These are phyloP conservation scores for Candida sakaeoensis DNA, from an alignment of 805 yeast genomes.

Conservation along the genomic window DNA sequence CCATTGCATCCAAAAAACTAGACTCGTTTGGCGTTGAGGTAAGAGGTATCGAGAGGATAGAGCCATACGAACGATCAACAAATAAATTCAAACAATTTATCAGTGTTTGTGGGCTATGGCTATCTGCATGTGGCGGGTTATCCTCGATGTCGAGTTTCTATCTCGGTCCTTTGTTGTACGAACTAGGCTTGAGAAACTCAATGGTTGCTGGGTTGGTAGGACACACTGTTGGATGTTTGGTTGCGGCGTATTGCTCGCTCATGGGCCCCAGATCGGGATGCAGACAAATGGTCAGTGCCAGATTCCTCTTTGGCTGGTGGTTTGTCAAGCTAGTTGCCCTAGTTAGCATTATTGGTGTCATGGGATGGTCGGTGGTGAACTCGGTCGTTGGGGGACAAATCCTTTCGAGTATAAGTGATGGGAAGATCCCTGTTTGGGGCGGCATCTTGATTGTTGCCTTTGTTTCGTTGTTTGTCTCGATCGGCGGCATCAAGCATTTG, in stretches of 20 bases:
- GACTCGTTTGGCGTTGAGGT: constrained; percentile 64
- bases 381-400: constrained; percentile 88
- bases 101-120: constrained; percentile 72
- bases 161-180: constrained; percentile 69
- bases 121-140: constrained; percentile 83
- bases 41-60: constrained; percentile 74
- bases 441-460: constrained; percentile 72
- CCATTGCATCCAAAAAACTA: constrained; percentile 23
- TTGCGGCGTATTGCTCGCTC: constrained; percentile 79
- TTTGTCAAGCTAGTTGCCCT: constrained; percentile 72
- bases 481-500: constrained; percentile 75
- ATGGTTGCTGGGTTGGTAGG: constrained; percentile 62
- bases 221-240: constrained; percentile 61
- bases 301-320: constrained; percentile 84
- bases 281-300: constrained; percentile 80
- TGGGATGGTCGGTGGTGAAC: constrained; percentile 96
- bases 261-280: constrained; percentile 92
- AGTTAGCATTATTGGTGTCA: constrained; percentile 67
- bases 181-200: constrained; percentile 63
- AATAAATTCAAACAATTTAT: constrained; percentile 25
- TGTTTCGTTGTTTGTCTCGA: constrained; percentile 61
- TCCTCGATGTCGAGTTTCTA: constrained; percentile 85
- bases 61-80: constrained; percentile 61
- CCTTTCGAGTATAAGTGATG: constrained; percentile 60
- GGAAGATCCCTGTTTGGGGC: constrained; percentile 61